A percentile compares a stretch with the other conserved stretches of the same genome.
phyloP scores from a whole-genome alignment of 495 filamentous ascomycete species.

The Talaromyces nanjingensis region DNA sequence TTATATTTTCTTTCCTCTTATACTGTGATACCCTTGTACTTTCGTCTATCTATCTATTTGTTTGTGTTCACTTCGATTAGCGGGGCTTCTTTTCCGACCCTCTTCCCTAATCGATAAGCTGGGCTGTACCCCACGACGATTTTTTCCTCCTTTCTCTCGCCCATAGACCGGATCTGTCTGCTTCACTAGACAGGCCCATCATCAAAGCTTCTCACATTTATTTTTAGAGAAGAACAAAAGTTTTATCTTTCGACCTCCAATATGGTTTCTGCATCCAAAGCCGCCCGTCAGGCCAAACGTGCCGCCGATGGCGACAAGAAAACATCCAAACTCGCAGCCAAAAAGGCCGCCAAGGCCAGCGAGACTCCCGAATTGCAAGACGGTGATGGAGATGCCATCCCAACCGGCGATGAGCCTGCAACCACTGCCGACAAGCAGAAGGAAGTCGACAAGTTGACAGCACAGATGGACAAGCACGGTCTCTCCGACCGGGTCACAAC shows the following conservation, averaged over 20 bases:
- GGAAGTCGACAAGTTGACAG: constrained; percentile 69
- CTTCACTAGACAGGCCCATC: not conserved
- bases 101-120: constrained; percentile 4
- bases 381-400: constrained; percentile 49
- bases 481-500: constrained; percentile 97
- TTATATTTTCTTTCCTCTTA: constrained; percentile 2
- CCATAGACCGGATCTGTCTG: not conserved
- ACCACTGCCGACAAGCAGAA: constrained; percentile 66
- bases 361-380: constrained; percentile 50
- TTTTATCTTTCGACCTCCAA: constrained; percentile 18
- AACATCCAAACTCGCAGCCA: constrained; percentile 60
- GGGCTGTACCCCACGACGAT: constrained; percentile 9
- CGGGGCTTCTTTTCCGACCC: constrained; percentile 2
- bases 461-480: constrained; percentile 94
- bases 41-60: not conserved
- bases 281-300: constrained; percentile 93
- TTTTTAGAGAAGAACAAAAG: not conserved
- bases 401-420: constrained; percentile 56
- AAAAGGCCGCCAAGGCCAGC: constrained; percentile 55
- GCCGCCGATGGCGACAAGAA: constrained; percentile 68
- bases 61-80: constrained; percentile 7
- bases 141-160: constrained; percentile 8
- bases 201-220: not conserved
- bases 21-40: constrained; percentile 8
- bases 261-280: constrained; percentile 90